Base-by-base conservation (phyloP, 441 rosid genomes). In the Macaranga tanarius region DNA sequence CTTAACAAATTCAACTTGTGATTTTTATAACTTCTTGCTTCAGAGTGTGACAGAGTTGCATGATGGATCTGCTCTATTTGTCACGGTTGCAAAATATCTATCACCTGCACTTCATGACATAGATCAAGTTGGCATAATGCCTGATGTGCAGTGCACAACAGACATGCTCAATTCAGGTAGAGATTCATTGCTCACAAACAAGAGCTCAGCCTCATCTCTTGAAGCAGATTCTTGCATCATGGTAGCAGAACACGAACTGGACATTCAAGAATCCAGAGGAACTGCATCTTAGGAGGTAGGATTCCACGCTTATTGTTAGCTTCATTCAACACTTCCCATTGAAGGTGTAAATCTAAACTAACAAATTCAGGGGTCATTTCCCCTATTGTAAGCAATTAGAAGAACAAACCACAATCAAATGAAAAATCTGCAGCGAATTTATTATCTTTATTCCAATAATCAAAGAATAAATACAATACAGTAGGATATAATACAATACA, bases 161-260 rank as follows among this genome's bases (percentile, higher is more conserved):
- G 86, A 83, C 72, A 84, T 64, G 84, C 80, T 93, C 12, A 86
- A 80, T 78, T 77, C 88, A 51, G 76, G 88, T 1, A 79, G 67
- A 75, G 90, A 90, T 50, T 74, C 79, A 8, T 22, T 82, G 65
- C 31, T 76, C 73, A 88, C 81, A 75, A 76, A 72, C 11, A 82
- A 79, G 74, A 86, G 82, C 79, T 82, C 87, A 0, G 73, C 71
- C 66, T 82, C 88, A 2, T 82, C 92, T 17, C 86, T 93, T 66
- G 96, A 93, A 84, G 88, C 93, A 8, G 97, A 93, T 81, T 86
- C 93, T 5, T 93, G 97, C 75, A 84, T 93, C 76, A 76, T 93
- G 97, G 96, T 93, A 8, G 98, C 98, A 0, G 93, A 93, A 77
- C 95, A 90, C 67, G 88, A 90, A 80, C 81, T 93, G 79, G 95